Evolutionary conservation across 2,329 filamentous ascomycete species (phyloP).

Genomic region (Cladosporium sp.): DNA sequence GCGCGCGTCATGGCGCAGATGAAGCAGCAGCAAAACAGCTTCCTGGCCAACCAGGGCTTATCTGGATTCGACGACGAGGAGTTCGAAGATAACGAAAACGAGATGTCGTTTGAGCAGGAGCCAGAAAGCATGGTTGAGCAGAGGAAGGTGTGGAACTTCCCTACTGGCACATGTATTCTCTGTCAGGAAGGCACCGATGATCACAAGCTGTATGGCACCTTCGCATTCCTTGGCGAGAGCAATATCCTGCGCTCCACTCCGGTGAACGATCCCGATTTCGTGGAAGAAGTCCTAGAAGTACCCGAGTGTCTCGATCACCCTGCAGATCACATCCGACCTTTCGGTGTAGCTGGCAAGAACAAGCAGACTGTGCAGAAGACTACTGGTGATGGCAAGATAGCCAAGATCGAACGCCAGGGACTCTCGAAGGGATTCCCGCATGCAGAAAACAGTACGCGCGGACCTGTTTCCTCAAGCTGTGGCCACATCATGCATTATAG

Average conservation of each 20-base stretch:
- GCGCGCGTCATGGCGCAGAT: constrained; percentile 97
- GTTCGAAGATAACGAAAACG: constrained; percentile 69
- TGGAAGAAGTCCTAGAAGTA: constrained; percentile 74
- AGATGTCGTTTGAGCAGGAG: constrained; percentile 53
- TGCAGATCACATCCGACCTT: constrained; percentile 77
- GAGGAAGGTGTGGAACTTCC: constrained; percentile 82
- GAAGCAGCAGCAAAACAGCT: constrained; percentile 94
- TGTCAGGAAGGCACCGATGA: constrained; percentile 97
- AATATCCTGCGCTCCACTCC: constrained; percentile 83
- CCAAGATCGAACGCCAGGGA: constrained; percentile 71
- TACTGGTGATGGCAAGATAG: constrained; percentile 65
- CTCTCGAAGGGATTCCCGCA: constrained; percentile 86
- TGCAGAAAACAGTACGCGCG: constrained; percentile 53
- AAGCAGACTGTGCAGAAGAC: constrained; percentile 71
- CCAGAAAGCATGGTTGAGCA: constrained; percentile 54
- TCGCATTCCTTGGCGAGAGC: constrained; percentile 83
- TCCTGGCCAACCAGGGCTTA: constrained; percentile 81
- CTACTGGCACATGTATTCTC: constrained; percentile 86
- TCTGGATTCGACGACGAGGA: constrained; percentile 85
- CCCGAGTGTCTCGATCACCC: constrained; percentile 80
- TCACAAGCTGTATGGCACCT: constrained; percentile 82
- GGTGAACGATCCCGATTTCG: constrained; percentile 73
- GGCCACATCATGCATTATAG: constrained; percentile 98
- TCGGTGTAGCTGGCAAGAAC: constrained; percentile 87
- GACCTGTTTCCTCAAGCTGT: constrained; percentile 84